Conservation (phyloP, 257 asterid genomes). For the Solanum ahanhuiri region DNA sequence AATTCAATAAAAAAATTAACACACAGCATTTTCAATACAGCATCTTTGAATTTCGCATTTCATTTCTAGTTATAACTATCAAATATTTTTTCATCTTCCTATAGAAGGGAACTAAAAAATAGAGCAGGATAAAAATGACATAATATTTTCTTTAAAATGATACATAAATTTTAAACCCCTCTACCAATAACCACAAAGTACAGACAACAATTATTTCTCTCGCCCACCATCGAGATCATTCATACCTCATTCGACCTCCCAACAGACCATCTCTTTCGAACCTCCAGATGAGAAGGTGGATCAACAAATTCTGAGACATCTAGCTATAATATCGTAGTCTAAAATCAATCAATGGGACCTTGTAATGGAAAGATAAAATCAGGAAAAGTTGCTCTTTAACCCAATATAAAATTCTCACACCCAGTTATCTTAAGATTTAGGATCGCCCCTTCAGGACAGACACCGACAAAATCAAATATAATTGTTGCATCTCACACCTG, state of each 20-base stretch:
- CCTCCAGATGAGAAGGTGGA: neutral
- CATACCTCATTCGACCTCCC: constrained; percentile 1
- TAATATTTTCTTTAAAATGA: neutral
- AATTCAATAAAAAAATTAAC: neutral
- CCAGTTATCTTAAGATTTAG: neutral
- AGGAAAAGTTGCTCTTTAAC: neutral
- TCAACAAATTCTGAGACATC: neutral
- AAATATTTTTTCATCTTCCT: neutral
- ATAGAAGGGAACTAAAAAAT: neutral
- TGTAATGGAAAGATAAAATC: neutral
- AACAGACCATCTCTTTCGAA: neutral
- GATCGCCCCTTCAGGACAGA: constrained; percentile 5
- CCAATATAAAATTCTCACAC: constrained; percentile 1
- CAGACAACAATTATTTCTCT: neutral
- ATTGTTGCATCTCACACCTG: constrained; percentile 8
- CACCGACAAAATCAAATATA: neutral
- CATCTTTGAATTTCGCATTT: neutral
- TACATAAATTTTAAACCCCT: neutral
- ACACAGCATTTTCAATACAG: neutral
- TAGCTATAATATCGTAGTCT: neutral
- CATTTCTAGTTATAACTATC: neutral
- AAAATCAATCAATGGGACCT: constrained; percentile 1
- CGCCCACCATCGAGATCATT: neutral
- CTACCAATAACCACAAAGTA: neutral
- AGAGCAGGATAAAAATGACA: neutral